Percentiles rank a stretch among this genome's conserved stretches.
Evolutionary conservation across 768 basidiomycete genomes (phyloP).

Genomic region (Boletus subparvulus): DNA sequence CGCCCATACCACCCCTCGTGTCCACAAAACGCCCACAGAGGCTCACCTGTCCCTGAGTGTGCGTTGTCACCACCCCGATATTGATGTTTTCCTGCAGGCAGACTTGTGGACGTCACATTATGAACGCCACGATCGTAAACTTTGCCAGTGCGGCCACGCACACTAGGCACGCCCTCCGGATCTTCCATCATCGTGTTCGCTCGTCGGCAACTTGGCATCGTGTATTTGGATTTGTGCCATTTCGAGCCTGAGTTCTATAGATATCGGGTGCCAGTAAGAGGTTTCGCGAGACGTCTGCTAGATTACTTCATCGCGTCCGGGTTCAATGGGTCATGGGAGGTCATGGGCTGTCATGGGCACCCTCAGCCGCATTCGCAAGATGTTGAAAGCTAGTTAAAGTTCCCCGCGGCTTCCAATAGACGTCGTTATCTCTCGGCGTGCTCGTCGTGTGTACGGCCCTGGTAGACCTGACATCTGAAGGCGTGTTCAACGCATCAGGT

Average conservation of each 20-base stretch:
- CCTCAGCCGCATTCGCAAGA: neutral
- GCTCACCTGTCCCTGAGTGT: conserved; percentile 15
- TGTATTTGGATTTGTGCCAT: conserved; percentile 7
- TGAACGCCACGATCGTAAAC: conserved; percentile 3
- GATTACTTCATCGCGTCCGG: conserved; percentile 16
- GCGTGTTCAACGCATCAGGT: neutral
- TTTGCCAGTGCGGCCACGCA: conserved; percentile 6
- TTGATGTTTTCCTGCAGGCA: conserved; percentile 23
- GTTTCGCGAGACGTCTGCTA: neutral
- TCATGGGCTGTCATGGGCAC: neutral
- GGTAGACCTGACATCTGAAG: neutral
- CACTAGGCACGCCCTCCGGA: conserved; percentile 19
- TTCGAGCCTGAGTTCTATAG: neutral
- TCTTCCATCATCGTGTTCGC: conserved; percentile 22
- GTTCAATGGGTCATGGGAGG: neutral
- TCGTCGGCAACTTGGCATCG: conserved; percentile 17
- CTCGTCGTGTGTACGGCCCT: neutral
- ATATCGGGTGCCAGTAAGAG: neutral
- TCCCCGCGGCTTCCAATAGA: neutral
- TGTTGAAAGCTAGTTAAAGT: neutral
- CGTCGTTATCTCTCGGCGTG: conserved; percentile 6
- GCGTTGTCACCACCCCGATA: conserved; percentile 7
- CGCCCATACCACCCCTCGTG: conserved; percentile 15
- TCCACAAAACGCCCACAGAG: conserved; percentile 1
- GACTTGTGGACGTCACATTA: conserved; percentile 23